Evolutionary conservation across 106 monocot genomes (phyloP).

Genomic region (Hemerocallis citrina): DNA sequence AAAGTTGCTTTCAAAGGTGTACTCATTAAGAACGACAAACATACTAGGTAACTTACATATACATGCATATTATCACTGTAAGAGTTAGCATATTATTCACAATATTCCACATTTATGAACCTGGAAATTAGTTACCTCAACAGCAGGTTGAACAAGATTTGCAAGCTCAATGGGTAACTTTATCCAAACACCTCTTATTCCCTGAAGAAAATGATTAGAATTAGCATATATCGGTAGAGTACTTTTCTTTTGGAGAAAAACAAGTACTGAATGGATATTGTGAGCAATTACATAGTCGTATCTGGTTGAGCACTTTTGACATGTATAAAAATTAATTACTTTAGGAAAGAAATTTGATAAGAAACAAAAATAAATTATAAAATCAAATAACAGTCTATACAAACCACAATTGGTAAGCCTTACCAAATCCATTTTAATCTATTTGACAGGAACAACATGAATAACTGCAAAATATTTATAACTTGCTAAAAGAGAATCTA

Average conservation of each 20-base stretch:
- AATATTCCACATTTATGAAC: too few relatives aligned
- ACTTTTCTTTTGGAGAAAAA: not conserved
- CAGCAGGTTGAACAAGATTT: conserved; percentile 65
- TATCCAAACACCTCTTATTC: conserved; percentile 81
- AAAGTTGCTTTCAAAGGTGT: too few relatives aligned
- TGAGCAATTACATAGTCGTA: not conserved
- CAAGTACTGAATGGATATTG: not conserved
- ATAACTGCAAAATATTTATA: not conserved
- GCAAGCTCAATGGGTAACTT: conserved; percentile 72
- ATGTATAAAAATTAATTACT: not conserved
- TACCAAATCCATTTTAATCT: not conserved
- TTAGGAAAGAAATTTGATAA: not conserved
- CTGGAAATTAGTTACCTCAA: conserved; percentile 56
- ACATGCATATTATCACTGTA: too few relatives aligned
- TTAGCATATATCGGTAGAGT: not conserved
- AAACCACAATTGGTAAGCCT: not conserved
- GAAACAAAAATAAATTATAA: not conserved
- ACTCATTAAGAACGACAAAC: too few relatives aligned
- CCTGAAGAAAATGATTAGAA: conserved; percentile 25
- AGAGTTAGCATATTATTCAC: too few relatives aligned
- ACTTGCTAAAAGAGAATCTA: too few relatives aligned
- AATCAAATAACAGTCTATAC: not conserved
- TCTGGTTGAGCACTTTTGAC: not conserved
- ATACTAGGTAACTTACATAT: too few relatives aligned
- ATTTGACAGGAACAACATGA: not conserved